Evolutionary conservation across 139 green algal species (phyloP).

Genomic region (Chlamydomonas sphaeroides): DNA sequence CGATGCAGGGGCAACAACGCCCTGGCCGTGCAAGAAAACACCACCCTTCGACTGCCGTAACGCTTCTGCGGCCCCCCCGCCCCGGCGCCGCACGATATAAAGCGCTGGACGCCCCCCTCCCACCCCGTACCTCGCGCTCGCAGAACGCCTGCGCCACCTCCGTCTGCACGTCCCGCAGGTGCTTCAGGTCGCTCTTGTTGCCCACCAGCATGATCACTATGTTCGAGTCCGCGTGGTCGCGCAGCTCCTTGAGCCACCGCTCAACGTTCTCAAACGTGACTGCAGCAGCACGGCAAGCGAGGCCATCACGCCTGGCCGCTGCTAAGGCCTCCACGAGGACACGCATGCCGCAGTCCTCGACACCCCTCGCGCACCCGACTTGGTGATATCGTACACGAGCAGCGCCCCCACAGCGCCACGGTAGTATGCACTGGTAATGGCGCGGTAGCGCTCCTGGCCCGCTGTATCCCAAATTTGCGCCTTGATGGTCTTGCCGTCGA

Average conservation of each 20-base stretch:
- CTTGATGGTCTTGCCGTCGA: constrained; percentile 99
- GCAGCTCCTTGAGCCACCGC: constrained; percentile 98
- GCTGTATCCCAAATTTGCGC: constrained; percentile 99
- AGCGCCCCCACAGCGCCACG: constrained; percentile 96
- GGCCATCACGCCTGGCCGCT: too few relatives aligned
- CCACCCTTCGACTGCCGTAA: too few relatives aligned
- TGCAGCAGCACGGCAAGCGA: constrained; percentile 50
- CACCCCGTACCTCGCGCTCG: constrained; percentile 81
- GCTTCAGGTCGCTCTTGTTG: constrained; percentile 98
- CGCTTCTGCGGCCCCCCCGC: too few relatives aligned
- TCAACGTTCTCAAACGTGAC: constrained; percentile 99
- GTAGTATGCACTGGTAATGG: constrained; percentile 99
- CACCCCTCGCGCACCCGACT: constrained; percentile 71
- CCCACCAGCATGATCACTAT: constrained; percentile 99
- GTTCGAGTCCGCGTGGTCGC: constrained; percentile 98
- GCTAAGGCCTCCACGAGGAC: too few relatives aligned
- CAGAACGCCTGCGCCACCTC: constrained; percentile 93
- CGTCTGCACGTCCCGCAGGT: constrained; percentile 91
- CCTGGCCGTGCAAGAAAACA: too few relatives aligned
- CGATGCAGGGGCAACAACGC: too few relatives aligned
- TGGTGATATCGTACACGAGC: constrained; percentile 99
- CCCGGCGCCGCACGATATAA: too few relatives aligned
- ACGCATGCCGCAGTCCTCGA: too few relatives aligned
- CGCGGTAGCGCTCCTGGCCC: constrained; percentile 96
- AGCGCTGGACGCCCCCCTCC: too few relatives aligned